Conservation (phyloP, 306 rosid species). For the Glycyrrhiza uralensis region DNA sequence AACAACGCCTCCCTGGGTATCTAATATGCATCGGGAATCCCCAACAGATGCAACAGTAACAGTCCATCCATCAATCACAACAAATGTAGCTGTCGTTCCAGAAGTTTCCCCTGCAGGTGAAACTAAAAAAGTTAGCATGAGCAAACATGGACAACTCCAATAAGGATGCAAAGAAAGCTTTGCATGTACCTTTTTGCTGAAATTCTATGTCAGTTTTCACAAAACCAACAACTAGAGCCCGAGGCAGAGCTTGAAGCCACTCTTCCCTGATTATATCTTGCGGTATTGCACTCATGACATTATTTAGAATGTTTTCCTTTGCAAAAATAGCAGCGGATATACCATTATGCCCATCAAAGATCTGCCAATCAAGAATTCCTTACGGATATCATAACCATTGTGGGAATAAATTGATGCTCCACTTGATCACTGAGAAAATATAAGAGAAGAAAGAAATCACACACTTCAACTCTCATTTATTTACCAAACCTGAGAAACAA, state of each 20-base stretch:
- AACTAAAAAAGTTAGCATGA: slow-evolving; percentile 9
- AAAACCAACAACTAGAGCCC: slow-evolving; percentile 94
- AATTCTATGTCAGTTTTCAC: slow-evolving; percentile 98
- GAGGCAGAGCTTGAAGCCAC: slow-evolving; percentile 97
- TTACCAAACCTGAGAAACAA: slow-evolving; percentile 14
- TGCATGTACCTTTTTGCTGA: slow-evolving; percentile 75
- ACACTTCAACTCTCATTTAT: slow-evolving; percentile 13
- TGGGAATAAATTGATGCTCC: slow-evolving; percentile 25
- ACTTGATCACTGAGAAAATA: slow-evolving; percentile 30
- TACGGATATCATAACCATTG: slow-evolving; percentile 36
- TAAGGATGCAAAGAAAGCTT: background rate
- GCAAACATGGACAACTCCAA: background rate
- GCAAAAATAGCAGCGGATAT: slow-evolving; percentile 93
- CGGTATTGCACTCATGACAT: slow-evolving; percentile 90
- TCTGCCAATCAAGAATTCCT: slow-evolving; percentile 56
- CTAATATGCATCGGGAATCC: slow-evolving; percentile 96
- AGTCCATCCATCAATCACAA: slow-evolving; percentile 91
- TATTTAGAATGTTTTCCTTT: slow-evolving; percentile 70
- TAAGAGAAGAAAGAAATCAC: slow-evolving; percentile 28
- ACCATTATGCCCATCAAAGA: slow-evolving; percentile 98
- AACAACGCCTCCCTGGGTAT: slow-evolving; percentile 90
- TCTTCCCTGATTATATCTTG: slow-evolving; percentile 85
- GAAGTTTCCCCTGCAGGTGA: slow-evolving; percentile 86
- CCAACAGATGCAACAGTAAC: slow-evolving; percentile 98
- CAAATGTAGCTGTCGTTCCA: slow-evolving; percentile 95